These are phyloP conservation scores for Cordia subcordata DNA, from an alignment of 257 asterid species.

Conservation along the genomic window DNA sequence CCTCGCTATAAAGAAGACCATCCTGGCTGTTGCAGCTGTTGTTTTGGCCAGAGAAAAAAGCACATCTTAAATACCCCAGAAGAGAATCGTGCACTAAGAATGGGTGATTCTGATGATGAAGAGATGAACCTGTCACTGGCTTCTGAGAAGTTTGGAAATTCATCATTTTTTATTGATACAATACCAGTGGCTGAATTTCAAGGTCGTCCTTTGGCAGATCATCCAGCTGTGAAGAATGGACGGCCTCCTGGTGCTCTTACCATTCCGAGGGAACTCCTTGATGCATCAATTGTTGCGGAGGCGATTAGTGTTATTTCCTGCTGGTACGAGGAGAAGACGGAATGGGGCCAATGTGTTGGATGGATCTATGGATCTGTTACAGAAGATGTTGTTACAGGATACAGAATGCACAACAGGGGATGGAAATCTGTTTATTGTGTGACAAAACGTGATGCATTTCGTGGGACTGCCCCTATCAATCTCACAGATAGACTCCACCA, in stretches of 20 bases:
- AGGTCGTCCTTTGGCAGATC: slow-evolving; percentile 85
- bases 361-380: slow-evolving; percentile 92
- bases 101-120: slow-evolving; percentile 70
- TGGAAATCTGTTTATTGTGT: slow-evolving; percentile 85
- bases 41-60: slow-evolving; percentile 41
- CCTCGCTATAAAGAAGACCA: slow-evolving; percentile 67
- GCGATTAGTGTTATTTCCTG: slow-evolving; percentile 85
- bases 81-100: slow-evolving; percentile 59
- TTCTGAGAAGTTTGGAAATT: slow-evolving; percentile 76
- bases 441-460: slow-evolving; percentile 80
- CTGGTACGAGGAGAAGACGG: slow-evolving; percentile 89
- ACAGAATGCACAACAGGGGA: slow-evolving; percentile 84
- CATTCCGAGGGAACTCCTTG: slow-evolving; percentile 69
- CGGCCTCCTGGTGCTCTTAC: slow-evolving; percentile 81
- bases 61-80: slow-evolving; percentile 48
- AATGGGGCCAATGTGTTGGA: slow-evolving; percentile 88
- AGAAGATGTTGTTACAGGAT: slow-evolving; percentile 86
- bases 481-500: slow-evolving; percentile 85
- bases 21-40: slow-evolving; percentile 64
- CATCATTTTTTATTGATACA: slow-evolving; percentile 65
- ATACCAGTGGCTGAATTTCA: slow-evolving; percentile 80
- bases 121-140: slow-evolving; percentile 59
- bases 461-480: slow-evolving; percentile 88
- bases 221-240: slow-evolving; percentile 74
- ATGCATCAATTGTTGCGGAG: slow-evolving; percentile 80